A percentile compares a stretch with the other conserved stretches of the same genome.
Evolutionary conservation across 176 grass and related monocot species (phyloP).

Genomic region (Triticum timopheevii): DNA sequence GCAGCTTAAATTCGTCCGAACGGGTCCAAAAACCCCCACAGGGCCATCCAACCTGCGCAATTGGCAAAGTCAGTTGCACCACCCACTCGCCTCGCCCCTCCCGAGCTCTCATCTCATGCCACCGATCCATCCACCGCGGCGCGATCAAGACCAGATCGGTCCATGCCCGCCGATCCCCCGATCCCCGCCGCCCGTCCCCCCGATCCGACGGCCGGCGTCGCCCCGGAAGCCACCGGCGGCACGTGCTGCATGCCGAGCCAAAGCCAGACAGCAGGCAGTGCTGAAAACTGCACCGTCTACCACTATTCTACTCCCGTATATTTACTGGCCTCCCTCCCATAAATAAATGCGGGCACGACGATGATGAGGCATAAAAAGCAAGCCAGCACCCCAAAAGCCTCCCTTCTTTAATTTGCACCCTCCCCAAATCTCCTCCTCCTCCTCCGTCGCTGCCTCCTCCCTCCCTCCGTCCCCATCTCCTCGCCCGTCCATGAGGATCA

Average conservation of each 20-base stretch:
- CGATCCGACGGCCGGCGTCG: not conserved
- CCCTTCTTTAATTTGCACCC: conserved; percentile 64
- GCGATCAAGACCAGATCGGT: not conserved
- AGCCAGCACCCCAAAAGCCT: conserved; percentile 37
- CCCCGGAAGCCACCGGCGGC: not conserved
- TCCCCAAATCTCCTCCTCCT: conserved; percentile 48
- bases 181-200: not conserved
- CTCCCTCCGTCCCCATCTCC: not conserved
- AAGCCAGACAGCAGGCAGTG: conserved; percentile 37
- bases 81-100: not conserved
- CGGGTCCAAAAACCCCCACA: not conserved
- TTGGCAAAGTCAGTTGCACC: conserved; percentile 8
- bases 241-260: conserved; percentile 42
- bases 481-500: conserved; percentile 76
- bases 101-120: not conserved
- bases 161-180: not conserved
- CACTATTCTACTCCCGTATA: conserved; percentile 32
- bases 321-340: conserved; percentile 12
- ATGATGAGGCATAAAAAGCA: conserved; percentile 40
- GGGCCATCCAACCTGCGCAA: not conserved
- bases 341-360: conserved; percentile 32
- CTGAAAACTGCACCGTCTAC: conserved; percentile 58
- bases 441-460: not conserved
- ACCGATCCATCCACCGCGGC: not conserved
- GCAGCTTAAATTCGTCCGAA: not conserved